A percentile compares a stretch with the other conserved stretches of the same genome.
Evolutionary conservation across 2,329 filamentous ascomycete genomes (phyloP).

Genomic region (Pseudocercospora fijiensis): DNA sequence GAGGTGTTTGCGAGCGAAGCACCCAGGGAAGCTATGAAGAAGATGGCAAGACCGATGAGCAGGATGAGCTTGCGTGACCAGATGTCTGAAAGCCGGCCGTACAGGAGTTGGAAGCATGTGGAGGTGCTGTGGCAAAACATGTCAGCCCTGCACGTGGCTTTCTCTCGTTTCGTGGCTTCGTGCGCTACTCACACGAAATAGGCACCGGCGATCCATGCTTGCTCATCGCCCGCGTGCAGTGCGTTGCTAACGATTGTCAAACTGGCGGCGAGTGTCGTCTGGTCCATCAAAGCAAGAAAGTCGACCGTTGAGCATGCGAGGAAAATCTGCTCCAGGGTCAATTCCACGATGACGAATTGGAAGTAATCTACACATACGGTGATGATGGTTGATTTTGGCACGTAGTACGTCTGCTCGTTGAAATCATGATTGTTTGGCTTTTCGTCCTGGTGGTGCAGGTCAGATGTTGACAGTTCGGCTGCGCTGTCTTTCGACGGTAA

Average conservation of each 20-base stretch:
- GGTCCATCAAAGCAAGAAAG: conserved; percentile 57
- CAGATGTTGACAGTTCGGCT: conserved; percentile 2
- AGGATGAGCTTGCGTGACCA: conserved; percentile 65
- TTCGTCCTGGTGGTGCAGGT: conserved; percentile 11
- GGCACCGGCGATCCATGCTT: conserved; percentile 56
- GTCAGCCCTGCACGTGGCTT: conserved; percentile 1
- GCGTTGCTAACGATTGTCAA: conserved; percentile 56
- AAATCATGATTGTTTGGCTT: conserved; percentile 39
- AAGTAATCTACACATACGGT: conserved; percentile 41
- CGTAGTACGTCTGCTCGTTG: conserved; percentile 59
- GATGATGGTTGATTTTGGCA: conserved; percentile 52
- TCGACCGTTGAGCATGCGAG: conserved; percentile 58
- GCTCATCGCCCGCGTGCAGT: conserved; percentile 51
- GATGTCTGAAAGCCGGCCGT: conserved; percentile 66
- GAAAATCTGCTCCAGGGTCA: conserved; percentile 49
- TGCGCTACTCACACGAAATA: conserved; percentile 49
- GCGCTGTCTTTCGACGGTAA: background rate
- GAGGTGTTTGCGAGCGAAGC: conserved; percentile 24
- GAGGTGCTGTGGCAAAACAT: conserved; percentile 27
- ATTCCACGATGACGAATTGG: background rate
- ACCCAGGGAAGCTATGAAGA: conserved; percentile 47
- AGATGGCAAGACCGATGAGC: conserved; percentile 59
- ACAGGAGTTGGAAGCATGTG: conserved; percentile 54
- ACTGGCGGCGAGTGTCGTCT: conserved; percentile 57
- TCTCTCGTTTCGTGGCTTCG: background rate